Evolutionary conservation across 1,284 basidiomycete species (phyloP), one percentile per base, ranked within the genome.

Genomic region (Ceratobasidium sp.): DNA sequence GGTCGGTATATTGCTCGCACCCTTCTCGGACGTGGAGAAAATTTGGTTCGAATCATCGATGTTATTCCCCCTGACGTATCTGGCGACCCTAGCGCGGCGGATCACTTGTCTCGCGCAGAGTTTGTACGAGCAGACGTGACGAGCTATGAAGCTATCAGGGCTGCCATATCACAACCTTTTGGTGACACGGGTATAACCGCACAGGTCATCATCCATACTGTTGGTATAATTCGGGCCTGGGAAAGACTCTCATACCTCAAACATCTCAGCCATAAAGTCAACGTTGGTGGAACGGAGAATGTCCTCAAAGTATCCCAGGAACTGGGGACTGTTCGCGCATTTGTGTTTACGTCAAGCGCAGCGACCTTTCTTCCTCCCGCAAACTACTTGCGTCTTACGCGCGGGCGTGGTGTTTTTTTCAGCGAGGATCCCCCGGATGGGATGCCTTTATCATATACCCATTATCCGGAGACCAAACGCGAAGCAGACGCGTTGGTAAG

Each of bases 161-260:
- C 46, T 11, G 68, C 68, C 14, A 59, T 71, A 29, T 59, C 68
- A 6, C 22, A 27, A 2, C 68, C 68, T 7, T 71, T 71, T 37
- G 54, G 68, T 4, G 27, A 61, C 31, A 48, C 68, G 1, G 68
- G 68, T 11, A 27, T 54, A 4, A 71, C 68, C 1, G 68, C 68
- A 31, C 37, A 71, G 41, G 68, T 61, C 13, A 31, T 71, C 24
- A 59, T 71, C 24, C 68, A 71, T 37, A 59, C 54, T 46, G 68
- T 61, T 31, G 68, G 53, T 14, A 29, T 71, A 19, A 71, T 71
- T 29, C 46, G 68, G 1, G 29, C 59, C 19, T 61, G 54, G 39
- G 68, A 71, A 24, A 54, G 68, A 24, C 51, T 71, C 7, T 39
- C 68, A 48, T 71, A 71, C 43, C 16, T 71, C 22, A 71, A 71